These are phyloP conservation scores for Astragalus glycyphyllos DNA, from an alignment of 306 rosid species.

Conservation along the genomic window DNA sequence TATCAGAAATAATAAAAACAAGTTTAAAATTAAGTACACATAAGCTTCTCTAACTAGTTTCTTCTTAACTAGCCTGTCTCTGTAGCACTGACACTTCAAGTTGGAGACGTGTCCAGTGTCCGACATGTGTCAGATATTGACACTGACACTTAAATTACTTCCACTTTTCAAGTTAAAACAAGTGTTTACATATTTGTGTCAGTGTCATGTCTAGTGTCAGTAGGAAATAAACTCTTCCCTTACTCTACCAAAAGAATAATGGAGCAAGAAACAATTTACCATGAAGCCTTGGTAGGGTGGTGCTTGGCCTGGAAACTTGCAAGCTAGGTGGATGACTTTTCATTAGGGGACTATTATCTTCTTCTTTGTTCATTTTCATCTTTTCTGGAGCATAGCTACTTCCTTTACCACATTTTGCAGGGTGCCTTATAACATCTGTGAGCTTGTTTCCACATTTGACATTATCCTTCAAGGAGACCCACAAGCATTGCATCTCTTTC, in stretches of 20 bases:
- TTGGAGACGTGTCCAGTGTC: no score
- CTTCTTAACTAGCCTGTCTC: background rate
- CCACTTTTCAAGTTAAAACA: no score
- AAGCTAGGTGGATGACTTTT: slow-evolving; percentile 44
- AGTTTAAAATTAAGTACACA: background rate
- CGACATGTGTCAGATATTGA: no score
- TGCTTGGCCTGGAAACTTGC: slow-evolving; percentile 41
- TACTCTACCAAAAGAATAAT: background rate
- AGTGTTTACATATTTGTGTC: no score
- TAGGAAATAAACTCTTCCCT: no score
- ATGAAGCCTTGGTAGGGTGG: slow-evolving; percentile 47
- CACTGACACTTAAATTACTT: no score
- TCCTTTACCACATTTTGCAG: slow-evolving; percentile 44
- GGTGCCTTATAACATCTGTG: slow-evolving; percentile 52
- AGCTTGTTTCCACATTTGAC: slow-evolving; percentile 64
- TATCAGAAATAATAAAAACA: slow-evolving; percentile 6
- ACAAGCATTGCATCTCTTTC: slow-evolving; percentile 61
- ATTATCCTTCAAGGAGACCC: slow-evolving; percentile 68
- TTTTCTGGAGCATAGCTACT: slow-evolving; percentile 22
- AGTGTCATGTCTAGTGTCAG: no score
- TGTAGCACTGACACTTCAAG: no score
- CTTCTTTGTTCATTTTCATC: slow-evolving; percentile 31
- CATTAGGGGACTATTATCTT: slow-evolving; percentile 36
- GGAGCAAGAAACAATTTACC: slow-evolving; percentile 50
- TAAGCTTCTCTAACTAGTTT: background rate